phyloP scores from a whole-genome alignment of 768 basidiomycete genomes.

The Strobilomyces dryophilus region DNA sequence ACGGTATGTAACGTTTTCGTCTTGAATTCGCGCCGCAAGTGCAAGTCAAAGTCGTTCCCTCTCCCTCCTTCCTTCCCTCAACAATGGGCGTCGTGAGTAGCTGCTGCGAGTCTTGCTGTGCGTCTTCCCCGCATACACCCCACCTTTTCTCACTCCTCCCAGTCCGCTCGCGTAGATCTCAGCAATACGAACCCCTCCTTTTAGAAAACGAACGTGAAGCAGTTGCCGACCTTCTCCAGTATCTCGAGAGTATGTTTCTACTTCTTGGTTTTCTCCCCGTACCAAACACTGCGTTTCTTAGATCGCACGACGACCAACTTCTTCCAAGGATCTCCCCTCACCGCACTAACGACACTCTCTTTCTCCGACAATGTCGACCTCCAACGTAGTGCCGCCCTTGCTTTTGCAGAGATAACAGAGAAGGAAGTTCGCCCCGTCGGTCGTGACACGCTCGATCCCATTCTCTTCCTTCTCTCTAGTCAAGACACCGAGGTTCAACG shows the following conservation, averaged over 20 bases:
- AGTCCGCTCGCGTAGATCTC: slow-evolving; percentile 82
- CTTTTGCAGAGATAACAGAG: slow-evolving; percentile 99
- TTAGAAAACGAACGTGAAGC: slow-evolving; percentile 95
- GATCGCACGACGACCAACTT: slow-evolving; percentile 99
- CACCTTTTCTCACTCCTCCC: slow-evolving; percentile 13
- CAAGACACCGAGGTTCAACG: slow-evolving; percentile 99
- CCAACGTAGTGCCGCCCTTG: slow-evolving; percentile 91
- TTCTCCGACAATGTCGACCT: slow-evolving; percentile 99
- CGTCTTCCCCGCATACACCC: slow-evolving; percentile 27
- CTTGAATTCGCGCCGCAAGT: slow-evolving; percentile 8
- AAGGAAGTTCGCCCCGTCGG: slow-evolving; percentile 98
- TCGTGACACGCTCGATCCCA: slow-evolving; percentile 95
- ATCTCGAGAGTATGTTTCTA: slow-evolving; percentile 80
- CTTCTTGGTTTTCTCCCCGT: background rate
- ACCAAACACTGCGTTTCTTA: background rate
- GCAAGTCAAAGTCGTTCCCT: slow-evolving; percentile 3
- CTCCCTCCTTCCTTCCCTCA: slow-evolving; percentile 1
- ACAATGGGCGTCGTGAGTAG: slow-evolving; percentile 72
- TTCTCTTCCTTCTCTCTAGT: slow-evolving; percentile 92
- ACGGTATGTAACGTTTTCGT: slow-evolving; percentile 20
- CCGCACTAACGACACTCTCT: slow-evolving; percentile 92
- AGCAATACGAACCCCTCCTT: slow-evolving; percentile 81
- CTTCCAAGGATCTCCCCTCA: slow-evolving; percentile 89
- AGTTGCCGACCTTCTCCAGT: slow-evolving; percentile 95
- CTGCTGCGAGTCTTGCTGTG: slow-evolving; percentile 84